These are phyloP conservation scores for Deuterostichococcus epilithicus DNA, from an alignment of 139 green algal species.

Conservation along the genomic window DNA sequence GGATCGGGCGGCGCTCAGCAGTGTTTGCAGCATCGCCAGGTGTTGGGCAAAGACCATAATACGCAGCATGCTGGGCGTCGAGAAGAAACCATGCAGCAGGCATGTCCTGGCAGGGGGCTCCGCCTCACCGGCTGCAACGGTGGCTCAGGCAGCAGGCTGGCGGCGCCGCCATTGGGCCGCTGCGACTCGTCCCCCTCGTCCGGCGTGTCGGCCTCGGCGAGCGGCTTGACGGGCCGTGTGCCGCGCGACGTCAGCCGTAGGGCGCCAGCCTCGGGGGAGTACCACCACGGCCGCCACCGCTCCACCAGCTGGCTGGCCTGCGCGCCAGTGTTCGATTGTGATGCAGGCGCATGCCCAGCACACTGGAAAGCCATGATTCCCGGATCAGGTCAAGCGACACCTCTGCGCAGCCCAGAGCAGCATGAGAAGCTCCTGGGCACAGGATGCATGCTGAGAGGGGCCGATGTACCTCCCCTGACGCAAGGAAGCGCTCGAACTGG, in stretches of 20 bases:
- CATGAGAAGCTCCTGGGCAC: background rate
- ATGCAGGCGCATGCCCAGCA: no score
- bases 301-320: conserved; percentile 14
- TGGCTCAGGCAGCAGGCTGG: conserved; percentile 13
- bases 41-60: no score
- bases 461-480: conserved; percentile 6
- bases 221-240: conserved; percentile 16
- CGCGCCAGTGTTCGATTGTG: no score
- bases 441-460: no score
- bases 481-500: conserved; percentile 37
- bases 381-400: no score
- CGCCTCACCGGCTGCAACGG: conserved; percentile 9
- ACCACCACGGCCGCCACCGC: conserved; percentile 59
- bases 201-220: background rate
- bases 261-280: conserved; percentile 19
- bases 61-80: no score
- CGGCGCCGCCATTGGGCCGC: background rate
- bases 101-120: no score
- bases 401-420: background rate
- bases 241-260: conserved; percentile 31
- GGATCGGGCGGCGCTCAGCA: no score
- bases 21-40: no score
- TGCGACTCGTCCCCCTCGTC: background rate
- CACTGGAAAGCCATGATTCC: no score
- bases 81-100: no score